These are phyloP conservation scores for Prunus yedoensis DNA, from an alignment of 331 rosid genomes.

Conservation along the genomic window DNA sequence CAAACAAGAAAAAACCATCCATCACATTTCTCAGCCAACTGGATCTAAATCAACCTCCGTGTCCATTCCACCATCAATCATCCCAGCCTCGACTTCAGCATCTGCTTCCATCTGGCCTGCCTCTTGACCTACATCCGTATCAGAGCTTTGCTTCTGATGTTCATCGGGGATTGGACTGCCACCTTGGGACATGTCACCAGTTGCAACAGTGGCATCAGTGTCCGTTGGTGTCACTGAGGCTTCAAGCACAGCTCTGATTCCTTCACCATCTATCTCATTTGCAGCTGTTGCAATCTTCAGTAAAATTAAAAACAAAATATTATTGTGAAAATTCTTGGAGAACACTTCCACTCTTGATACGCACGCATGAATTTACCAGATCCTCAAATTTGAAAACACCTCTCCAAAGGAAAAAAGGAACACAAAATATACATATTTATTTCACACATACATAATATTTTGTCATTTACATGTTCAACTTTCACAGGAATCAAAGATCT, in stretches of 20 bases:
- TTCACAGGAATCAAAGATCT: neutral
- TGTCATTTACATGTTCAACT: neutral
- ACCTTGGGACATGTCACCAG: slow-evolving; percentile 57
- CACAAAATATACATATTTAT: neutral
- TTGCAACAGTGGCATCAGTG: slow-evolving; percentile 26
- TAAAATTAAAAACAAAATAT: neutral
- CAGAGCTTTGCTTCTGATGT: slow-evolving; percentile 60
- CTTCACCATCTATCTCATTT: slow-evolving; percentile 63
- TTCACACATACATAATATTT: neutral
- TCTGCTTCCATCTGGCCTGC: slow-evolving; percentile 4
- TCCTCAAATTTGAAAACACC: neutral
- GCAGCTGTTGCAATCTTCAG: slow-evolving; percentile 58
- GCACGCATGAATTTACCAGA: neutral
- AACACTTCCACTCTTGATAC: neutral
- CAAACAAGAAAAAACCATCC: neutral
- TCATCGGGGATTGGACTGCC: slow-evolving; percentile 64
- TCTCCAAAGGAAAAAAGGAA: neutral
- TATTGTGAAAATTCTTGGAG: neutral
- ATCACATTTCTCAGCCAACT: slow-evolving; percentile 35
- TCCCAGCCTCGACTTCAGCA: slow-evolving; percentile 75
- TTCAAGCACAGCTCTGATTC: slow-evolving; percentile 51
- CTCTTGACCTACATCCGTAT: slow-evolving; percentile 3
- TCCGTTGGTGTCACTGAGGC: slow-evolving; percentile 53
- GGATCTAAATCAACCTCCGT: slow-evolving; percentile 73
- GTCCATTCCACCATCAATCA: slow-evolving; percentile 82